A percentile compares a stretch with the other conserved stretches of the same genome.
phyloP scores from a whole-genome alignment of 345 rosid species.

The Populus ilicifolia region DNA sequence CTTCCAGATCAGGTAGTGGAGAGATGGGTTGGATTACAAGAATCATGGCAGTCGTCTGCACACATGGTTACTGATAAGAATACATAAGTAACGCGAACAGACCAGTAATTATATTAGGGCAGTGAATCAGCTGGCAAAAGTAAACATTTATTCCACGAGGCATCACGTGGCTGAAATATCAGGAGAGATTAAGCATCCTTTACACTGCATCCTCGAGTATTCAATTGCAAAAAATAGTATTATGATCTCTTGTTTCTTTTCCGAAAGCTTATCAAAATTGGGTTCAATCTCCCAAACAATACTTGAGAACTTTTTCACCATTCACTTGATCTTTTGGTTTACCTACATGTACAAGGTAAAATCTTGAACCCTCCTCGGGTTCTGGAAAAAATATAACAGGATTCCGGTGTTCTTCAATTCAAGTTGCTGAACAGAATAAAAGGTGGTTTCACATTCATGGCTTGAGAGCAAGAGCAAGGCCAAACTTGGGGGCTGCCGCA shows the following conservation, averaged over 20 bases:
- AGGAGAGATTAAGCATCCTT: background rate
- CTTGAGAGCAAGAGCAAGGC: slow-evolving; percentile 72
- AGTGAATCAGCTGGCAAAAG: background rate
- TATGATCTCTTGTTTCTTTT: background rate
- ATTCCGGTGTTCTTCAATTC: slow-evolving; percentile 4
- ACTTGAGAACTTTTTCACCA: slow-evolving; percentile 9
- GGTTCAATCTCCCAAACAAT: slow-evolving; percentile 25
- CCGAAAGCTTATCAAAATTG: slow-evolving; percentile 27
- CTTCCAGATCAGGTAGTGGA: background rate
- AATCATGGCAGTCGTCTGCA: background rate
- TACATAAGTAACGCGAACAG: background rate
- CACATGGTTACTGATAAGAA: background rate
- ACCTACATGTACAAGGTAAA: slow-evolving; percentile 14
- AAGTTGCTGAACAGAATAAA: slow-evolving; percentile 1
- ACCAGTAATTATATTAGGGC: background rate
- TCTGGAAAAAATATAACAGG: slow-evolving; percentile 1
- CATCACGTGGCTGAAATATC: background rate
- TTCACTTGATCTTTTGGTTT: slow-evolving; percentile 8
- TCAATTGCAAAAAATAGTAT: background rate
- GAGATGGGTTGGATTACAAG: background rate
- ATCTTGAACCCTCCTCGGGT: slow-evolving; percentile 6
- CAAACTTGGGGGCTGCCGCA: slow-evolving; percentile 53
- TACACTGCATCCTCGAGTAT: background rate
- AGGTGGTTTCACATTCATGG: slow-evolving; percentile 36
- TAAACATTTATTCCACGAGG: background rate